Conservation (phyloP, 1,139 yeast genomes). For the Debaryomyces udenii region DNA sequence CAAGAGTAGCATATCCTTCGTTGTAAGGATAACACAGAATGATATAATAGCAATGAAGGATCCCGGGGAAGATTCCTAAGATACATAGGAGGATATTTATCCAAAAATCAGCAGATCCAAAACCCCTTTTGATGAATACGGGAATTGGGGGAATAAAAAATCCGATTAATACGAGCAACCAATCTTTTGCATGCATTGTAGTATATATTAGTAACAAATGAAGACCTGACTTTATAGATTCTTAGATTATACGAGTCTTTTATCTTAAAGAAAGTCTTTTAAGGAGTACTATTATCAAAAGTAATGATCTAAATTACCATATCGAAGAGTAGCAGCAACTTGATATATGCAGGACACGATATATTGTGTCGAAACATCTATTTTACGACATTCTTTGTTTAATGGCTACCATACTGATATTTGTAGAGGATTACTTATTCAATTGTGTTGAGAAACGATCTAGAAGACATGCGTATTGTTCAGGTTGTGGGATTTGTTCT, state of each 20-base stretch:
- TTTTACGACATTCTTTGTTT: background rate
- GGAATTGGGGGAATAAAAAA: constrained; percentile 83
- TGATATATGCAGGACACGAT: too few species aligned
- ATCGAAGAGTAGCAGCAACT: too few species aligned
- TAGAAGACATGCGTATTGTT: constrained; percentile 6
- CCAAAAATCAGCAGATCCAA: constrained; percentile 69
- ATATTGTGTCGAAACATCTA: background rate
- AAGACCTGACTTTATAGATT: too few species aligned
- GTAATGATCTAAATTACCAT: too few species aligned
- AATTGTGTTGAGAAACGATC: background rate
- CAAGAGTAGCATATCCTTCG: constrained; percentile 31
- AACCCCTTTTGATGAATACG: constrained; percentile 75
- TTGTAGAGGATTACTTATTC: background rate
- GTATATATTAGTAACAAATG: too few species aligned
- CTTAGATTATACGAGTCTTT: too few species aligned
- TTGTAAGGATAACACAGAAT: constrained; percentile 58
- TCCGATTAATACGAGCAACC: constrained; percentile 79
- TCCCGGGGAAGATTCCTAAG: constrained; percentile 82
- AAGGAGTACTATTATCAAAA: too few species aligned
- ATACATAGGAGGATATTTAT: constrained; percentile 76
- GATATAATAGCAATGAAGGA: constrained; percentile 65
- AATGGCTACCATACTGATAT: background rate
- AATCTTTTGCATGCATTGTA: constrained; percentile 75
- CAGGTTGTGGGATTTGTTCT: constrained; percentile 3
- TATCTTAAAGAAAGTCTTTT: too few species aligned